Conservation (phyloP, 169 alveolate genomes). For the Besnoitia besnoiti region DNA sequence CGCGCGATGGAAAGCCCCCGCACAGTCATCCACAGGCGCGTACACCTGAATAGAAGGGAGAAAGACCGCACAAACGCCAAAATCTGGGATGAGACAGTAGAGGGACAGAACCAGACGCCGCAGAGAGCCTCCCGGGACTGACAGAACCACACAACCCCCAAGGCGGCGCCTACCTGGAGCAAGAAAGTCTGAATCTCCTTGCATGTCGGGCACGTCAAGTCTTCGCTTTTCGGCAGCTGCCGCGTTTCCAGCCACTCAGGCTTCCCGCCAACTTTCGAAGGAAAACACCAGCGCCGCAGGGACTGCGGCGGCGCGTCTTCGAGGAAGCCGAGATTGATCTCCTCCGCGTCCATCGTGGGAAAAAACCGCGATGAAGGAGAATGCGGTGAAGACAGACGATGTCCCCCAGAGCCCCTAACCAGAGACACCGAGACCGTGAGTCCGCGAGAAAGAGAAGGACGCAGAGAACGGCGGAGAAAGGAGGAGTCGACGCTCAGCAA, state of each 20-base stretch:
- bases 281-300: slow-evolving; percentile 65
- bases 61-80: neutral
- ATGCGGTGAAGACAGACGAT: neutral
- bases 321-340: slow-evolving; percentile 30
- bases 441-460: neutral
- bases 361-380: neutral
- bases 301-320: neutral
- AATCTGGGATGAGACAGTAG: neutral
- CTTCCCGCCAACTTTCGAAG: slow-evolving; percentile 75
- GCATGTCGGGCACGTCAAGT: slow-evolving; percentile 30
- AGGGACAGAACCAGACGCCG: neutral
- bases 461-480: neutral
- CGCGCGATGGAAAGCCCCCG: slow-evolving; percentile 49
- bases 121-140: neutral
- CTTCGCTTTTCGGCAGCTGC: slow-evolving; percentile 48
- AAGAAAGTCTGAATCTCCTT: slow-evolving; percentile 22
- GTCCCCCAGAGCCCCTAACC: neutral
- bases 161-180: slow-evolving; percentile 36
- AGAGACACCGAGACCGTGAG: neutral
- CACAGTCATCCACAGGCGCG: slow-evolving; percentile 55
- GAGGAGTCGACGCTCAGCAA: too few species aligned
- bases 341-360: slow-evolving; percentile 54
- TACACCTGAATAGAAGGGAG: slow-evolving; percentile 38
- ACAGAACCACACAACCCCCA: neutral
- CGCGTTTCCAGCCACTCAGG: slow-evolving; percentile 75